phyloP scores from a whole-genome alignment of 331 rosid genomes.

The Acacia pycnantha region DNA sequence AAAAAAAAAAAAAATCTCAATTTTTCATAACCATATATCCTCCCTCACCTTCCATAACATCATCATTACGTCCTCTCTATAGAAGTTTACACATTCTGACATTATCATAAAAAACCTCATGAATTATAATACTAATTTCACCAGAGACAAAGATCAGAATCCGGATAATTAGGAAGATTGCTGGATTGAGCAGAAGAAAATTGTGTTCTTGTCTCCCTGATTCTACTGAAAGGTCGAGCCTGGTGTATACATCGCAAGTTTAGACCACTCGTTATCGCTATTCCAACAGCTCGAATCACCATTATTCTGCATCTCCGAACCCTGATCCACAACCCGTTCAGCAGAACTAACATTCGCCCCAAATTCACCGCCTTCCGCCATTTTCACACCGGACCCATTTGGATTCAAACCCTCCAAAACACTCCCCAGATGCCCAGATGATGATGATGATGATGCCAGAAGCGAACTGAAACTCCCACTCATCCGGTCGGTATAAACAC shows the following conservation, averaged over 20 bases:
- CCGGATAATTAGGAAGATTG: slow-evolving; percentile 21
- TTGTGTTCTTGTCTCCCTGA: neutral
- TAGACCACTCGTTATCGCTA: slow-evolving; percentile 67
- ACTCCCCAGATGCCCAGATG: slow-evolving; percentile 53
- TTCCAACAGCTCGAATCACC: slow-evolving; percentile 69
- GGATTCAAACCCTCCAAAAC: slow-evolving; percentile 62
- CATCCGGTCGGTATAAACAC: slow-evolving; percentile 21
- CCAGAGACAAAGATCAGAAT: slow-evolving; percentile 24
- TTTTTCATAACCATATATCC: no score
- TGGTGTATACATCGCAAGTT: slow-evolving; percentile 87
- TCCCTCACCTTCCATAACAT: neutral
- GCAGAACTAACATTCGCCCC: slow-evolving; percentile 44
- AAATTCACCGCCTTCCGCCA: slow-evolving; percentile 47
- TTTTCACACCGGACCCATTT: slow-evolving; percentile 49
- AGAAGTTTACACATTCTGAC: neutral
- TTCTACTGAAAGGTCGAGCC: slow-evolving; percentile 68
- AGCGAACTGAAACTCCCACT: slow-evolving; percentile 75
- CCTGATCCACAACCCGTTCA: slow-evolving; percentile 32
- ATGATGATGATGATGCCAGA: slow-evolving; percentile 40
- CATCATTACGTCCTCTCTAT: no score
- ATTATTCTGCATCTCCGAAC: slow-evolving; percentile 46
- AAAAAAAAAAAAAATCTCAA: neutral
- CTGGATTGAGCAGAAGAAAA: slow-evolving; percentile 21
- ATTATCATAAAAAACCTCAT: neutral
- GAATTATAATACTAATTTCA: slow-evolving; percentile 21